Base-by-base conservation (phyloP, 306 rosid species). In the Cercis canadensis region DNA sequence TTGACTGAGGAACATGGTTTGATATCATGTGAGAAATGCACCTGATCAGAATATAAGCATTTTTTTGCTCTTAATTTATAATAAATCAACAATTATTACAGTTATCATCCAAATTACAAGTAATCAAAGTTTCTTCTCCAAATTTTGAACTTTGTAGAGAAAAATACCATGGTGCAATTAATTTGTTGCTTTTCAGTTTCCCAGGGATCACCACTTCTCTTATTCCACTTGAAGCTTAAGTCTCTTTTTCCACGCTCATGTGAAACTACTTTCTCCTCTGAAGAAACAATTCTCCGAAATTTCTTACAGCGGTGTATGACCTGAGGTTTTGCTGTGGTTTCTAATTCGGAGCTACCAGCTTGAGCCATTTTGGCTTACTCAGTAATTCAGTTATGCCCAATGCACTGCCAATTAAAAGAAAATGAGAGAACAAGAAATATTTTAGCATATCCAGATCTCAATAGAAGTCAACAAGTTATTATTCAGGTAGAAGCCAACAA, bases 241-340 rank as follows among this genome's bases (percentile, higher is more conserved):
- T 90, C 92, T 7, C 92, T 94, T 74, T 88, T 84, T 17, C 97
- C 92, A 24, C 67, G 88, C 59, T 86, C 81, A 73, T 88, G 97
- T 50, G 85, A 33, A 70, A 90, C 87, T 37, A 86, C 72, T 66
- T 70, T 84, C 71, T 82, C 97, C 71, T 63, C 78, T 16, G 94
- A 81, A 60, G 95, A 92, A 58, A 90, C 88, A 24, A 90, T 86
- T 83, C 92, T 84, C 65, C 95, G 83, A 72, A 94, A 90, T 73
- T 86, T 90, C 82, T 90, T 90, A 75, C 97, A 90, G 24, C 92
- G 88, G 73, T 82, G 88, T 43, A 86, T 47, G 21, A 73, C 75
- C 65, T 76, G 87, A 65, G 84, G 76, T 61, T 84, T 77, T 24
- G 78, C 18, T 7, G 54, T 21, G 43, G 87, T 45, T 77, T 87